Percentiles rank a stretch among this genome's conserved stretches.
Conservation (phyloP, 768 basidiomycete species). For the Lenzites betulinus region DNA sequence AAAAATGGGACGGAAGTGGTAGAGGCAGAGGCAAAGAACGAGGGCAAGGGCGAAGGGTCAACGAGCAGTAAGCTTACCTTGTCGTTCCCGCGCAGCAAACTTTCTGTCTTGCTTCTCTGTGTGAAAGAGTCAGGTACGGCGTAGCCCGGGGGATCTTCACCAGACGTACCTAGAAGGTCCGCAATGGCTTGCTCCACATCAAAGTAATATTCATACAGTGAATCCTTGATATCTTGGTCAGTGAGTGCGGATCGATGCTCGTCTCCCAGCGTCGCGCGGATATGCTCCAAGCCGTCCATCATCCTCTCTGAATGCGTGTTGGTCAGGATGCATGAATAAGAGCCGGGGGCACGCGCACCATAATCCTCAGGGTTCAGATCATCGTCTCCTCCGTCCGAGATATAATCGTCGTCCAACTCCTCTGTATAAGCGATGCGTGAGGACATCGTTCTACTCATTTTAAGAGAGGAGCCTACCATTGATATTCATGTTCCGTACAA, state of each 20-base stretch:
- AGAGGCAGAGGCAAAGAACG: constrained; percentile 23
- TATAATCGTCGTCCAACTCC: constrained; percentile 81
- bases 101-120: constrained; percentile 71
- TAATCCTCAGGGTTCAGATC: constrained; percentile 83
- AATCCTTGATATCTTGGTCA: constrained; percentile 74
- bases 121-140: no score
- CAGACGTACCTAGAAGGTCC: constrained; percentile 68
- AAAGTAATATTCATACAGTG: constrained; percentile 88
- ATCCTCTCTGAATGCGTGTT: constrained; percentile 53
- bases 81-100: constrained; percentile 67
- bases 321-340: not conserved
- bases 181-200: constrained; percentile 75
- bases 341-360: constrained; percentile 49
- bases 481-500: constrained; percentile 84
- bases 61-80: constrained; percentile 69
- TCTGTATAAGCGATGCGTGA: constrained; percentile 44
- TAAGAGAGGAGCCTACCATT: constrained; percentile 46
- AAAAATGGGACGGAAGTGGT: constrained; percentile 1
- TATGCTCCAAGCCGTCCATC: constrained; percentile 66
- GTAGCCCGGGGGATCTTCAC: no score
- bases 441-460: not conserved
- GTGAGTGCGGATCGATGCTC: constrained; percentile 66
- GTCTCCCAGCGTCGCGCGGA: constrained; percentile 67
- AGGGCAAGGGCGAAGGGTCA: constrained; percentile 32
- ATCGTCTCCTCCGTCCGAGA: constrained; percentile 78